A percentile compares a stretch with the other conserved stretches of the same genome.
phyloP scores from a whole-genome alignment of 306 rosid species.

The Arachis stenosperma region DNA sequence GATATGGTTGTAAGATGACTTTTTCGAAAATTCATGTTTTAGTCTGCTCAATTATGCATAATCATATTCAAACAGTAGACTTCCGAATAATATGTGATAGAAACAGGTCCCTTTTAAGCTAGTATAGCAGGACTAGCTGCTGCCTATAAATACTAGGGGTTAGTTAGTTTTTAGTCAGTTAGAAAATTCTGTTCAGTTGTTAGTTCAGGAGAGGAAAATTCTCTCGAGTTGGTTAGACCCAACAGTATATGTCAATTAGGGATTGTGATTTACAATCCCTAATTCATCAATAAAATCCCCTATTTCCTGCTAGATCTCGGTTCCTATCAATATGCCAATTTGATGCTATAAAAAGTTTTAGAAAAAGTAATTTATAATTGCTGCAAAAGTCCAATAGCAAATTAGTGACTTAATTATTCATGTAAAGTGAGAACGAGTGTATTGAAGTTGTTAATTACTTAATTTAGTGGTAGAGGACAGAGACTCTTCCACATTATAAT shows the following conservation, averaged over 20 bases:
- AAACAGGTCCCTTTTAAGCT: too few species aligned
- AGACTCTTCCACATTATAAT: constrained; percentile 19
- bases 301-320: too few species aligned
- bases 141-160: too few species aligned
- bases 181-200: too few species aligned
- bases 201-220: too few species aligned
- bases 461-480: constrained; percentile 5
- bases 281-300: too few species aligned
- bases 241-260: too few species aligned
- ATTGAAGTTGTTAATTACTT: constrained; percentile 1
- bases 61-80: neutral
- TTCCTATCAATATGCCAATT: neutral
- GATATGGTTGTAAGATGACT: constrained; percentile 5
- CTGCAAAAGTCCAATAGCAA: constrained; percentile 20
- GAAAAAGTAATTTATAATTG: neutral
- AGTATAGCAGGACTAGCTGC: too few species aligned
- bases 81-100: neutral
- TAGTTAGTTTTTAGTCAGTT: too few species aligned
- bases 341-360: constrained; percentile 13
- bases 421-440: neutral
- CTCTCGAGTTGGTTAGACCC: too few species aligned
- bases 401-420: constrained; percentile 8
- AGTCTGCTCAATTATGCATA: neutral
- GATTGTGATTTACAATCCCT: too few species aligned
- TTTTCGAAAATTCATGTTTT: constrained; percentile 5